Evolutionary conservation across 345 rosid genomes (phyloP), one percentile per base, ranked within the genome.

Genomic region (Stellera chamaejasme): DNA sequence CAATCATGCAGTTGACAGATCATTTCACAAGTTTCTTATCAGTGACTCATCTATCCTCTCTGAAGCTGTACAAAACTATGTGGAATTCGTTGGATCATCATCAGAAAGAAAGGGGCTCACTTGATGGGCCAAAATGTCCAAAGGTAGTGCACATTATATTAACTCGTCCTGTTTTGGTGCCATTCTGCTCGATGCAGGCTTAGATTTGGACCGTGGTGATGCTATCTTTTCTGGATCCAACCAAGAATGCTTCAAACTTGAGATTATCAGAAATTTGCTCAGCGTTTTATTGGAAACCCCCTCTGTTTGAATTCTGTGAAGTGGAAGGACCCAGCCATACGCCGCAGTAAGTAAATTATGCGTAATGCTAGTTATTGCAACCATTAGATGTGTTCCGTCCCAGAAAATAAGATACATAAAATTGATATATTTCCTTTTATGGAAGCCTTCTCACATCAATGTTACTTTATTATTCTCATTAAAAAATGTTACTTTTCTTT

Each of bases 131-230:
- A 52, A 88, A 75, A 67, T 82, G 86, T 61, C 96, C 93, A 27
- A 88, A 88, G 92, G 96, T 87, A 58, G 15, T 32, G 39, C 39
- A 32, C 39, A 5, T 16, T 45, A 63, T n/a, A n/a, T n/a, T n/a
- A n/a, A n/a, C n/a, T n/a, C n/a, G 71, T 82, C 96, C 65, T 75
- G 64, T 49, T 41, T 83, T 63, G 96, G 94, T 52, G 96, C 94
- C 59, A 70, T 81, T 57, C 73, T 85, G 50, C 82, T 88, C 8
- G 96, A 85, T 73, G 52, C 82, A 7, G 96, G 96, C 56, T 72
- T 85, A 44, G 51, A 85, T 77, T 72, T 88, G 74, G 64, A 76
- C 66, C 63, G 12, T 26, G 78, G 44, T 74, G 32, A 81, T 88
- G 84, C 69, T 88, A 54, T 78, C 90, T 39, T 62, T 78, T 68